Evolutionary conservation across 1,139 yeast genomes (phyloP).

Genomic region (Meyerozyma elateridarum): DNA sequence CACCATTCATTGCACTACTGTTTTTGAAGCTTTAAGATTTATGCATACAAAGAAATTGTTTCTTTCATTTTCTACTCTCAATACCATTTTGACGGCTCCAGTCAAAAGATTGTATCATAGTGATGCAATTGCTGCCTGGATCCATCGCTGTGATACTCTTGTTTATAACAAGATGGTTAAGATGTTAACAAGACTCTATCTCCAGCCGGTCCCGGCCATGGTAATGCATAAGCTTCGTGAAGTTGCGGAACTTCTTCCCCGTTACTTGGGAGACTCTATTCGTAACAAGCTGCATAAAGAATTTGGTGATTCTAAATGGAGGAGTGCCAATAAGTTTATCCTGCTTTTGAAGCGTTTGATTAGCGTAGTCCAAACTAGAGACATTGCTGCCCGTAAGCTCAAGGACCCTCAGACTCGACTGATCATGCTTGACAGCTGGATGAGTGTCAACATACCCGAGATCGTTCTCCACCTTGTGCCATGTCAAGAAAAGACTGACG

Average conservation of each 20-base stretch:
- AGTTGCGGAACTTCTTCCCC: slow-evolving; percentile 39
- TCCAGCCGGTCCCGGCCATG: slow-evolving; percentile 55
- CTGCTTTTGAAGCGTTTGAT: slow-evolving; percentile 53
- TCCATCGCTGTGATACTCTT: slow-evolving; percentile 57
- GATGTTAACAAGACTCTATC: slow-evolving; percentile 62
- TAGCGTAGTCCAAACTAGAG: slow-evolving; percentile 57
- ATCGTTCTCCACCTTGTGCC: slow-evolving; percentile 54
- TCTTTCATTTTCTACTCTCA: slow-evolving; percentile 49
- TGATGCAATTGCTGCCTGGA: slow-evolving; percentile 56
- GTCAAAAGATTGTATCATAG: slow-evolving; percentile 56
- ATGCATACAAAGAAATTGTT: slow-evolving; percentile 64
- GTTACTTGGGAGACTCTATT: slow-evolving; percentile 30
- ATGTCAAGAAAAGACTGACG: slow-evolving; percentile 33
- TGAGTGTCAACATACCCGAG: slow-evolving; percentile 45
- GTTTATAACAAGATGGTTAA: slow-evolving; percentile 60
- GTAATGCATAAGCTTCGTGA: slow-evolving; percentile 48
- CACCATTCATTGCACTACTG: slow-evolving; percentile 55
- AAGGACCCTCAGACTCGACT: slow-evolving; percentile 41
- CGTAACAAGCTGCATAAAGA: slow-evolving; percentile 45
- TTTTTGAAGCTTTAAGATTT: slow-evolving; percentile 62
- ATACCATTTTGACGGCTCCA: slow-evolving; percentile 59
- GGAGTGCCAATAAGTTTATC: slow-evolving; percentile 54
- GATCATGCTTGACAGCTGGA: slow-evolving; percentile 60
- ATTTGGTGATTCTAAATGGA: slow-evolving; percentile 48
- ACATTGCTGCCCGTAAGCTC: slow-evolving; percentile 49